Conservation (phyloP, 2,329 filamentous ascomycete species). For the Nannizziopsis barbatae region DNA sequence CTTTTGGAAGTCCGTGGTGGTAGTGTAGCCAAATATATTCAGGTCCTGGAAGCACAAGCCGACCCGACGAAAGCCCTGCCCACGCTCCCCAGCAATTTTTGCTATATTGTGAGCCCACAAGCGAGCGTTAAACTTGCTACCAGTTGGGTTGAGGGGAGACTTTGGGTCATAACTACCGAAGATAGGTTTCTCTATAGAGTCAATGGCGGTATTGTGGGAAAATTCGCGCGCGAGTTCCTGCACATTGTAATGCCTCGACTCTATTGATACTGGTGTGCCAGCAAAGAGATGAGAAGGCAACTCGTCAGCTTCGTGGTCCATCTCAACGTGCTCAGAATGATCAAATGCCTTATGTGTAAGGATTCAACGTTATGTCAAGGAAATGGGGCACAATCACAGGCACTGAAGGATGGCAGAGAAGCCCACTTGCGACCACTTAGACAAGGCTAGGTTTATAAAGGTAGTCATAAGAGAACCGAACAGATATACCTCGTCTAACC, state of each 20-base stretch:
- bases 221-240: constrained; percentile 1
- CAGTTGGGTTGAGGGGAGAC: constrained; percentile 1
- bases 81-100: not conserved
- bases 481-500: too few species aligned
- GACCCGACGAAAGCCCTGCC: not conserved
- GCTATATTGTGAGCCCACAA: constrained; percentile 1
- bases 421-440: too few species aligned
- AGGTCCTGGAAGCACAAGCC: constrained; percentile 32
- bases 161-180: not conserved
- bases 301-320: not conserved
- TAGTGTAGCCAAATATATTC: constrained; percentile 29
- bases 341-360: too few species aligned
- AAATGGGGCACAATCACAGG: too few species aligned
- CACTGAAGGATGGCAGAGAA: too few species aligned
- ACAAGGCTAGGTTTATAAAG: too few species aligned
- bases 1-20: constrained; percentile 35
- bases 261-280: not conserved
- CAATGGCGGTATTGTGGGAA: not conserved
- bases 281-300: too few species aligned
- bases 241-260: not conserved
- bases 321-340: not conserved
- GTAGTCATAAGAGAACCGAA: too few species aligned
- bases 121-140: not conserved
- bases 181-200: not conserved
- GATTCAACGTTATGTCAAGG: too few species aligned